Conservation (phyloP, 805 yeast species). For the Scheffersomyces spartinae region DNA sequence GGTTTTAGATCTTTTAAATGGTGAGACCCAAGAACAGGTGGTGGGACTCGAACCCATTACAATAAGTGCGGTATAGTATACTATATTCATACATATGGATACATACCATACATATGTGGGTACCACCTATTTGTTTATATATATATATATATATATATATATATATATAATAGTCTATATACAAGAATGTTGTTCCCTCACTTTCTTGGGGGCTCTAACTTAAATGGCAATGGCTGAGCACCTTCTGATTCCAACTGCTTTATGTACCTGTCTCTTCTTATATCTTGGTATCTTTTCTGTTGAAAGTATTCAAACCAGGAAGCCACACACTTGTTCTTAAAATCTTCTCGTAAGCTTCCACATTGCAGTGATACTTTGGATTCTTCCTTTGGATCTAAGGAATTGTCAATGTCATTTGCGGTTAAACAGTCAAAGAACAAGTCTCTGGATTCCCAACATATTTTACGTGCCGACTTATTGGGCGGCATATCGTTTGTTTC, state of each 20-base stretch:
- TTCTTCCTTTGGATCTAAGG: conserved; percentile 43
- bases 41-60: conserved; percentile 21
- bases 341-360: conserved; percentile 40
- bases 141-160: too few relatives aligned
- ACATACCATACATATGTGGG: too few relatives aligned
- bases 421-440: conserved; percentile 65
- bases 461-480: conserved; percentile 54
- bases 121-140: too few relatives aligned
- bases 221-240: too few relatives aligned
- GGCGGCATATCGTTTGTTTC: conserved; percentile 33
- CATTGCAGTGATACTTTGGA: conserved; percentile 44
- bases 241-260: conserved; percentile 64
- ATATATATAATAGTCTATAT: too few relatives aligned
- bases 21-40: conserved; percentile 8
- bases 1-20: conserved; percentile 16
- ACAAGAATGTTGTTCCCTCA: too few relatives aligned
- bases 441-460: conserved; percentile 90
- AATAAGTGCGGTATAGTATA: too few relatives aligned
- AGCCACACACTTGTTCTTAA: conserved; percentile 66
- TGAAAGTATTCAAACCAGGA: conserved; percentile 88
- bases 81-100: too few relatives aligned
- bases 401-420: conserved; percentile 52
- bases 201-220: too few relatives aligned
- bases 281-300: conserved; percentile 74
- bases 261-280: conserved; percentile 55